Conservation (phyloP, 1,284 basidiomycete species). For the Ustilago shanxiensis region DNA sequence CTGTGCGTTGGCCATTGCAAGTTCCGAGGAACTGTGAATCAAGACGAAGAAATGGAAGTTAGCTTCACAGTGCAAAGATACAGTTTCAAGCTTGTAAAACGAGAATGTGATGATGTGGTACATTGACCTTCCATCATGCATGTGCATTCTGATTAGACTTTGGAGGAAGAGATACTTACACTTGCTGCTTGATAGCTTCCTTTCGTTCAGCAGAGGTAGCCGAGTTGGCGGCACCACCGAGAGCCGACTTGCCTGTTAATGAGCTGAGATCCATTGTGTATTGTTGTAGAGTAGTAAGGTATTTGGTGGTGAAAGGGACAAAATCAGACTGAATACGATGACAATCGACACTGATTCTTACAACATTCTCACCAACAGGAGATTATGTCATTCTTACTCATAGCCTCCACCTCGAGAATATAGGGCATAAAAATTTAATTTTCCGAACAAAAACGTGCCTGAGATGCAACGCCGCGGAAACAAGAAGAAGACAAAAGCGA, state of each 20-base stretch:
- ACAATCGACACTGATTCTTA: background rate
- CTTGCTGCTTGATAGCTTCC: slow-evolving; percentile 67
- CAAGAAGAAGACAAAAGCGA: too few relatives aligned
- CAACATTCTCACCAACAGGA: background rate
- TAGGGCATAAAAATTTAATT: slow-evolving; percentile 5
- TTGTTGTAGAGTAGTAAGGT: slow-evolving; percentile 7
- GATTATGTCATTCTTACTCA: slow-evolving; percentile 22
- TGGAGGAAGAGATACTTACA: slow-evolving; percentile 33
- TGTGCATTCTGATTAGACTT: background rate
- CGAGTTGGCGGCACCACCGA: slow-evolving; percentile 8
- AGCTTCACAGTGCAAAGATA: background rate
- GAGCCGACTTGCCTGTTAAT: slow-evolving; percentile 35
- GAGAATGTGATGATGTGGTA: too few relatives aligned
- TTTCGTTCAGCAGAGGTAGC: slow-evolving; percentile 61
- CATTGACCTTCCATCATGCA: background rate
- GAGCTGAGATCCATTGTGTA: slow-evolving; percentile 59
- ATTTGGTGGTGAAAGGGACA: background rate
- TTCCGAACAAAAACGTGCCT: slow-evolving; percentile 7
- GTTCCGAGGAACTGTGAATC: slow-evolving; percentile 38
- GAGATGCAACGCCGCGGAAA: slow-evolving; percentile 3
- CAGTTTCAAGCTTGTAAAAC: too few relatives aligned
- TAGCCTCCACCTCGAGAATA: slow-evolving; percentile 10
- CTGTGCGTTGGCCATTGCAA: slow-evolving; percentile 66
- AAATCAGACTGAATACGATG: too few relatives aligned
- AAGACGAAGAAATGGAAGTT: background rate